Conservation (phyloP, 192 early-diverging fungal species). For the Umbelopsis isabellina region DNA sequence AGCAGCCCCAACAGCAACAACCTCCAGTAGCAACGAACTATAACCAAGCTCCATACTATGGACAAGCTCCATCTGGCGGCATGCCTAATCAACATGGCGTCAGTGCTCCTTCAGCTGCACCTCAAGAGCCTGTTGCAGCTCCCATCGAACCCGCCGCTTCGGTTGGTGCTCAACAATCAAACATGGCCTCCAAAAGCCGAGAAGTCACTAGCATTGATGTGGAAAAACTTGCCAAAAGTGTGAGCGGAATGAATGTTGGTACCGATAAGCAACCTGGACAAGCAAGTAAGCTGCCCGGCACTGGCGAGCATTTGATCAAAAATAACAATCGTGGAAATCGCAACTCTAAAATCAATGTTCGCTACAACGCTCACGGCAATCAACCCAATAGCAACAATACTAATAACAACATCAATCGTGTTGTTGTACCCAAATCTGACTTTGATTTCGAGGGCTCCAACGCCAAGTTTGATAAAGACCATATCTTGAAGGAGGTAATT, state of each 20-base stretch:
- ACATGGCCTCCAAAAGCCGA: conserved; percentile 61
- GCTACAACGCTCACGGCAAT: conserved; percentile 5
- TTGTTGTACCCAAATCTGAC: conserved; percentile 68
- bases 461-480: conserved; percentile 92
- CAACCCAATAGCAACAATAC: neutral
- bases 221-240: neutral
- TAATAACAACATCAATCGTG: conserved; percentile 12
- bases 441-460: conserved; percentile 98
- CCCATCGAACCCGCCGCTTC: conserved; percentile 7
- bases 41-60: conserved; percentile 11
- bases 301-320: conserved; percentile 10
- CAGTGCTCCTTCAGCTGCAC: neutral
- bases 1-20: conserved; percentile 1
- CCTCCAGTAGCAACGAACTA: neutral
- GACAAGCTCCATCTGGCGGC: neutral
- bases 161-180: conserved; percentile 56
- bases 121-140: neutral
- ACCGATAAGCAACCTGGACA: neutral
- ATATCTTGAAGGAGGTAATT: conserved; percentile 76
- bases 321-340: conserved; percentile 11
- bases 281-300: neutral
- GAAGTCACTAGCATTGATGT: conserved; percentile 31
- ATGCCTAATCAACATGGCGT: neutral
- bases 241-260: too few species aligned
- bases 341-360: conserved; percentile 14